phyloP scores from a whole-genome alignment of 1,139 yeast species.

The Pichia sp. region DNA sequence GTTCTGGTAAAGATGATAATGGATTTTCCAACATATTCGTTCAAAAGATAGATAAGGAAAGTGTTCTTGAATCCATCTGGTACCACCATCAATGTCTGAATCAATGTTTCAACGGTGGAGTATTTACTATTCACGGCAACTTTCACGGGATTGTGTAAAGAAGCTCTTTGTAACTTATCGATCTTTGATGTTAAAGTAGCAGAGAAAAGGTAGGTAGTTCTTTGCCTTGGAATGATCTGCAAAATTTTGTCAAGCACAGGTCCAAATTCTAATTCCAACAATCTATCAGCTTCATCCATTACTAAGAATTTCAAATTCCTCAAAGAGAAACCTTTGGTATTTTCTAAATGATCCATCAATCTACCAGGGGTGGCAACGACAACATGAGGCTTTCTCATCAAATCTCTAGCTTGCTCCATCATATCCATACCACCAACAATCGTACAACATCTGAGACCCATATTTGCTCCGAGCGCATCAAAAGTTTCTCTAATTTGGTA shows the following conservation, averaged over 20 bases:
- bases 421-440: constrained; percentile 98
- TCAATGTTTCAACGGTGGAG: constrained; percentile 87
- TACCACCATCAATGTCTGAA: constrained; percentile 84
- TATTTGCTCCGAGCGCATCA: constrained; percentile 82
- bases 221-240: constrained; percentile 73
- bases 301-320: constrained; percentile 76
- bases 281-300: constrained; percentile 96
- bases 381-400: constrained; percentile 90
- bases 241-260: constrained; percentile 87
- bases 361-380: constrained; percentile 97
- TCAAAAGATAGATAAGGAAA: constrained; percentile 68
- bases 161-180: constrained; percentile 91
- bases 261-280: constrained; percentile 94
- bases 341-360: constrained; percentile 89
- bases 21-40: constrained; percentile 81
- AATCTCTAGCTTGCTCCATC: constrained; percentile 95
- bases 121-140: constrained; percentile 86
- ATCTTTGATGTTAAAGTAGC: constrained; percentile 97
- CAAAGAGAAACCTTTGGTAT: constrained; percentile 85
- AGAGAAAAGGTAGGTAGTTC: constrained; percentile 84
- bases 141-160: constrained; percentile 80
- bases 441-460: constrained; percentile 85
- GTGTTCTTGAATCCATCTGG: constrained; percentile 94
- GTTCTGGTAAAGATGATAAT: constrained; percentile 89
- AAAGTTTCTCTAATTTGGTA: constrained; percentile 94